Conservation (phyloP, 805 yeast genomes). For the Phaffomyces opuntiae region DNA sequence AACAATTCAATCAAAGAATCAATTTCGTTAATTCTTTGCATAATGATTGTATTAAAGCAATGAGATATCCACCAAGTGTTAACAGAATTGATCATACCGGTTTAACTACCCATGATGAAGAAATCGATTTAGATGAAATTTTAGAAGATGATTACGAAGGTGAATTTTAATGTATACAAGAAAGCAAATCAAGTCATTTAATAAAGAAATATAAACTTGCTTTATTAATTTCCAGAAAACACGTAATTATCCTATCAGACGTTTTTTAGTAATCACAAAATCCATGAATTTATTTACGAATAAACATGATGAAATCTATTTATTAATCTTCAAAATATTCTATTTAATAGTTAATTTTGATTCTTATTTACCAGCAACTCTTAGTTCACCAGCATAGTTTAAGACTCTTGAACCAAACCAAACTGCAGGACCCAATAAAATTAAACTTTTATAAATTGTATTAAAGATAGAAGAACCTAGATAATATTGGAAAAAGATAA, state of each 20-base stretch:
- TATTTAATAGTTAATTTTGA: not conserved
- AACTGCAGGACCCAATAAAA: conserved; percentile 20
- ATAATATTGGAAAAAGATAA: conserved; percentile 22
- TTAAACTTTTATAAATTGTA: conserved; percentile 13
- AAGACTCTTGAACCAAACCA: conserved; percentile 24
- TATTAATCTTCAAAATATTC: not conserved
- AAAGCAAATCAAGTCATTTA: not conserved
- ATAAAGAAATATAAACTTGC: too few relatives aligned
- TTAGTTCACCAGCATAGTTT: conserved; percentile 20
- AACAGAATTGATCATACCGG: conserved; percentile 15
- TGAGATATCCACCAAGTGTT: conserved; percentile 70
- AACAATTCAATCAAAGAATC: conserved; percentile 87
- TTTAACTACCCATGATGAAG: conserved; percentile 14
- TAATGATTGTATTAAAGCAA: conserved; percentile 87
- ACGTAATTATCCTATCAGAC: too few relatives aligned
- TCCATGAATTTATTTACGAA: not conserved
- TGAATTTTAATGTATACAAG: conserved; percentile 8
- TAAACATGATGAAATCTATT: not conserved
- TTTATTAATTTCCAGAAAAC: too few relatives aligned
- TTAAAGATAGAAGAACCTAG: conserved; percentile 19
- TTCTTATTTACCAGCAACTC: conserved; percentile 21
- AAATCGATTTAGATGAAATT: conserved; percentile 20
- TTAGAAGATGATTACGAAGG: conserved; percentile 20
- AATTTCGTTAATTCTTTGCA: conserved; percentile 84
- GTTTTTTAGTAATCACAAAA: too few relatives aligned